Evolutionary conservation across 176 grass and related monocot species (phyloP), one percentile per base, ranked within the genome.

Genomic region (Cocos nucifera): DNA sequence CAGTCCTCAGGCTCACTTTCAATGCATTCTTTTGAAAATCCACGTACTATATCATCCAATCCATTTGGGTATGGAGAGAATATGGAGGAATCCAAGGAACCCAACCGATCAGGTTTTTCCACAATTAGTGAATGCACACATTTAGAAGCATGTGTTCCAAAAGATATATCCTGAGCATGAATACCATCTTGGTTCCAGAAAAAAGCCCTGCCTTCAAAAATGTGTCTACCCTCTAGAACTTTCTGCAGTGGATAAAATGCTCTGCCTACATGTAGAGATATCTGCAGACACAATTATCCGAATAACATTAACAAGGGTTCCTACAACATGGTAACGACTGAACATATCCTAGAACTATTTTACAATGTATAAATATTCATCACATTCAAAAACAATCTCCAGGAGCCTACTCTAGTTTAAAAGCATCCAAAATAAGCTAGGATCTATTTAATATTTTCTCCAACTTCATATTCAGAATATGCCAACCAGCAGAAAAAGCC

Each of bases 41-140:
- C 70, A 0, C 70, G 76, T 18, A 70, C 84, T 79, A 98, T 88
- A 68, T 92, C 87, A 32, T 92, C 87, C 17, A 73, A 80, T 28
- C 73, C 70, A 19, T 83, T 67, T 22, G 78, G 28, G 73, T 83
- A 97, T 0, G 93, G 87, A 70, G 93, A 81, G 60, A 88, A 57
- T 70, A 98, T 98, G 51, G 84, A 88, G 18, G 84, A 78, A 80
- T 98, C 87, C 16, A 78, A 54, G 56, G 75, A 62, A 15, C 67
- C 65, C 20, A 82, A 59, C 72, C 75, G 80, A 57, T 88, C 79
- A 4, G 84, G 78, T 49, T 77, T 63, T 69, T 81, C 82, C 59
- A 82, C 61, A 56, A 91, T 63, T 69, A 91, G 77, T 20, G 79
- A 83, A 59, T 85, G 82, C 57, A 60, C 39, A 53, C 7, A 73